Percentiles rank a stretch among this genome's conserved stretches.
phyloP scores from a whole-genome alignment of 805 yeast species.

The Saturnispora gosingensis region DNA sequence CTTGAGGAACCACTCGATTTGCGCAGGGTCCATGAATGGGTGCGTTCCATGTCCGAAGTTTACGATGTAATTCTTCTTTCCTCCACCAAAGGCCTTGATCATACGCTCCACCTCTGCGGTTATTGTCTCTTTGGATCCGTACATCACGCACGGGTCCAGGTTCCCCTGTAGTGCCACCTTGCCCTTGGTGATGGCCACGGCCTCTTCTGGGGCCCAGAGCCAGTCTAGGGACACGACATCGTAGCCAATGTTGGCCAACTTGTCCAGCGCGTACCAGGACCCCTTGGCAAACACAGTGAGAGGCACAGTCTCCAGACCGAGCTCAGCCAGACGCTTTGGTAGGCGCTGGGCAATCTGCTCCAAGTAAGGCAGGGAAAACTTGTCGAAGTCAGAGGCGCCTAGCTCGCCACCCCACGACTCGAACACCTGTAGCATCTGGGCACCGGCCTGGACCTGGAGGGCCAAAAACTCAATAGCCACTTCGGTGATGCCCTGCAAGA shows the following conservation, averaged over 20 bases:
- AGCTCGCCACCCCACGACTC: conserved; percentile 98
- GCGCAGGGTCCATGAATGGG: conserved; percentile 94
- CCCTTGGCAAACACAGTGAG: conserved; percentile 90
- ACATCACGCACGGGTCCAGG: conserved; percentile 89
- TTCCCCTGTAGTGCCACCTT: conserved; percentile 90
- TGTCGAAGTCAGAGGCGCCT: conserved; percentile 80
- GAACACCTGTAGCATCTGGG: conserved; percentile 94
- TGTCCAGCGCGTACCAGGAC: conserved; percentile 93
- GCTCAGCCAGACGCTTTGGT: conserved; percentile 58
- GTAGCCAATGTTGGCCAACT: conserved; percentile 71
- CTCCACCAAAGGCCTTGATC: conserved; percentile 91
- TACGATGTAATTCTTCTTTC: conserved; percentile 81
- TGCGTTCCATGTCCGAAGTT: conserved; percentile 98
- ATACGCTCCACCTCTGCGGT: conserved; percentile 73
- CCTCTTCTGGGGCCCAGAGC: conserved; percentile 78
- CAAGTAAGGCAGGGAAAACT: conserved; percentile 83
- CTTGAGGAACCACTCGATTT: conserved; percentile 71
- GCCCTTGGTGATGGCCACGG: conserved; percentile 62
- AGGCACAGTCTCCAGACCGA: conserved; percentile 75
- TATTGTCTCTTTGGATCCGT: conserved; percentile 79
- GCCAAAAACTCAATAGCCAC: conserved; percentile 89
- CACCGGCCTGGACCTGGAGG: conserved; percentile 93
- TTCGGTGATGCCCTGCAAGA: conserved; percentile 73
- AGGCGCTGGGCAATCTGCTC: conserved; percentile 62
- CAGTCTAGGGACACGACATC: conserved; percentile 90